phyloP scores from a whole-genome alignment of 176 grass and related monocot species.

The Bolboschoenus planiculmis region DNA sequence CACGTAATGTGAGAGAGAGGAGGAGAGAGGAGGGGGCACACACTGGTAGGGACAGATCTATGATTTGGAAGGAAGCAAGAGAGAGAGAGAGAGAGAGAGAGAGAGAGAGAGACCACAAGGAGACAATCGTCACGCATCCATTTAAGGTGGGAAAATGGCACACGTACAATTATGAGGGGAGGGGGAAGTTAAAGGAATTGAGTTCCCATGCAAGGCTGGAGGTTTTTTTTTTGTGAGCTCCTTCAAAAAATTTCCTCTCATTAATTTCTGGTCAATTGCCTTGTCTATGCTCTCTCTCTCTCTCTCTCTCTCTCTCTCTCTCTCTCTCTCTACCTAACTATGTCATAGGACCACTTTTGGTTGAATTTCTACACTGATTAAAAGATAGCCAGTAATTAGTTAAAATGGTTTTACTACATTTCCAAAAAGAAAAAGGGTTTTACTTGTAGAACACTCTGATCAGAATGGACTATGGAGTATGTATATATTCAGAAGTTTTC shows the following conservation, averaged over 20 bases:
- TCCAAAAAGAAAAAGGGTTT: not conserved
- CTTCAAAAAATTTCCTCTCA: not conserved
- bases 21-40: not conserved
- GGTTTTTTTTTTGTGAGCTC: not conserved
- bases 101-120: not conserved
- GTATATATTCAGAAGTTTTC: no score
- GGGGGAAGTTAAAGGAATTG: not conserved
- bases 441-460: not conserved
- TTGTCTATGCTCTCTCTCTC: not conserved
- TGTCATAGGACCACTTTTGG: slow-evolving; percentile 7
- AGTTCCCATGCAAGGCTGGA: slow-evolving; percentile 23
- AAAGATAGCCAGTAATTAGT: not conserved
- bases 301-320: no score
- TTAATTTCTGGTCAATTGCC: slow-evolving; percentile 22
- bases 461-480: not conserved
- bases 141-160: slow-evolving; percentile 22
- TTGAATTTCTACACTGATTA: no score
- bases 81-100: not conserved
- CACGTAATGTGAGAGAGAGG: not conserved
- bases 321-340: not conserved
- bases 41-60: slow-evolving; percentile 18
- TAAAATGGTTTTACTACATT: no score
- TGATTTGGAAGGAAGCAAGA: not conserved
- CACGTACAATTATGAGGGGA: slow-evolving; percentile 23
- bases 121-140: slow-evolving; percentile 27